Evolutionary conservation across 176 grass and related monocot species (phyloP).

Genomic region (Triticum aestivum): DNA sequence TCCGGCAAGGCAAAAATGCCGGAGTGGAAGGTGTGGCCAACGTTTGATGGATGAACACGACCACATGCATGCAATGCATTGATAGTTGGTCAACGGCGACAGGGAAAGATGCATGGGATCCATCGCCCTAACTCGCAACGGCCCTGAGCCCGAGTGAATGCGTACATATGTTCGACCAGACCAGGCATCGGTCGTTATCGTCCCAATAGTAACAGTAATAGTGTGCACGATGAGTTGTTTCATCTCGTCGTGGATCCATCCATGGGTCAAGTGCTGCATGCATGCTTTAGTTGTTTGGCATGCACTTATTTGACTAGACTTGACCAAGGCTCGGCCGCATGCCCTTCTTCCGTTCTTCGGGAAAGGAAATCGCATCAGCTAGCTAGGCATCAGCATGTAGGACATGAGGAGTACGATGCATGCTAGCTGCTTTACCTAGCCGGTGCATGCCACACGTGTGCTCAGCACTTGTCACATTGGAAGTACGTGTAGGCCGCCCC

Average conservation of each 20-base stretch:
- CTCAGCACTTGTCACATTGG: not conserved
- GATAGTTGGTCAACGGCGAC: not conserved
- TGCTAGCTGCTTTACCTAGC: no score
- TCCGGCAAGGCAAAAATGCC: not conserved
- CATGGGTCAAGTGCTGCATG: not conserved
- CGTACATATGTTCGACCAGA: not conserved
- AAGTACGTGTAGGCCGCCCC: no score
- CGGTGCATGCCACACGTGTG: not conserved
- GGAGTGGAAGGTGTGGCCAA: not conserved
- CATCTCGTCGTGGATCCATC: not conserved
- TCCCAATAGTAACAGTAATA: not conserved
- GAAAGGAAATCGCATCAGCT: not conserved
- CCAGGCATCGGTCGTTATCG: not conserved
- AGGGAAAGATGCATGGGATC: not conserved
- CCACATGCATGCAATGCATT: not conserved
- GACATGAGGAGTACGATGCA: no score
- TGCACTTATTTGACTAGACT: not conserved
- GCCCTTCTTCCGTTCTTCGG: not conserved
- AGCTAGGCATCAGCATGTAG: not conserved
- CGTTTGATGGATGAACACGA: not conserved
- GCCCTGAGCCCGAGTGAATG: not conserved
- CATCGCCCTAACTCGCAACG: not conserved
- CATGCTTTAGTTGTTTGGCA: not conserved
- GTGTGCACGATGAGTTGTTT: conserved; percentile 1
- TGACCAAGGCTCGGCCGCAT: not conserved